Evolutionary conservation across 2,329 filamentous ascomycete species (phyloP).

Genomic region (Periglandula ipomoeae): DNA sequence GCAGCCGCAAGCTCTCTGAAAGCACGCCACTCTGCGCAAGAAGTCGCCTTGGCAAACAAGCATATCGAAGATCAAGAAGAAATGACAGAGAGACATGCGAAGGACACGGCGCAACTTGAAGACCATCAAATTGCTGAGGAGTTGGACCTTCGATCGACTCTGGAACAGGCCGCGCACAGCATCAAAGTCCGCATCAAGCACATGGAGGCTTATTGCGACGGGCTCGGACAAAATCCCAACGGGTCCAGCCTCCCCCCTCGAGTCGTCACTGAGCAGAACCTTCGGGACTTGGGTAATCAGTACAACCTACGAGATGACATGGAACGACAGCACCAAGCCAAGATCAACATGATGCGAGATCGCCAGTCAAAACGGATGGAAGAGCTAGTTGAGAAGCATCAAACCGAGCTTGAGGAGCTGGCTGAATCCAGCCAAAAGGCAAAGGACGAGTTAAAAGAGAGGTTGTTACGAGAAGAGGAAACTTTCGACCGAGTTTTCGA

Average conservation of each 20-base stretch:
- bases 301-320: slow-evolving; percentile 52
- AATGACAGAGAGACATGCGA: slow-evolving; percentile 46
- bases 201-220: slow-evolving; percentile 58
- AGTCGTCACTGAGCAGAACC: slow-evolving; percentile 49
- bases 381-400: slow-evolving; percentile 46
- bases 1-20: slow-evolving; percentile 41
- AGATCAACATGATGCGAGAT: slow-evolving; percentile 58
- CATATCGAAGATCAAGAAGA: slow-evolving; percentile 39
- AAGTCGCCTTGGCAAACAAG: slow-evolving; percentile 34
- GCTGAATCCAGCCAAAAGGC: slow-evolving; percentile 37
- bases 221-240: slow-evolving; percentile 33
- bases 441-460: slow-evolving; percentile 36
- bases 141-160: slow-evolving; percentile 44
- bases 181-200: slow-evolving; percentile 50
- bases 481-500: slow-evolving; percentile 34
- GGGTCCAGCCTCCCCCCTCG: slow-evolving; percentile 33
- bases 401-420: slow-evolving; percentile 39
- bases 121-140: slow-evolving; percentile 54
- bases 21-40: slow-evolving; percentile 39
- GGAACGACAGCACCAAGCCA: slow-evolving; percentile 47
- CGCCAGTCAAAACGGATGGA: slow-evolving; percentile 54
- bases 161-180: slow-evolving; percentile 49
- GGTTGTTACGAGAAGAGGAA: slow-evolving; percentile 41
- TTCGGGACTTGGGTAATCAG: slow-evolving; percentile 50
- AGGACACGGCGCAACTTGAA: slow-evolving; percentile 45